Conservation (phyloP, 1,139 yeast species). For the Pichia cactophila region DNA sequence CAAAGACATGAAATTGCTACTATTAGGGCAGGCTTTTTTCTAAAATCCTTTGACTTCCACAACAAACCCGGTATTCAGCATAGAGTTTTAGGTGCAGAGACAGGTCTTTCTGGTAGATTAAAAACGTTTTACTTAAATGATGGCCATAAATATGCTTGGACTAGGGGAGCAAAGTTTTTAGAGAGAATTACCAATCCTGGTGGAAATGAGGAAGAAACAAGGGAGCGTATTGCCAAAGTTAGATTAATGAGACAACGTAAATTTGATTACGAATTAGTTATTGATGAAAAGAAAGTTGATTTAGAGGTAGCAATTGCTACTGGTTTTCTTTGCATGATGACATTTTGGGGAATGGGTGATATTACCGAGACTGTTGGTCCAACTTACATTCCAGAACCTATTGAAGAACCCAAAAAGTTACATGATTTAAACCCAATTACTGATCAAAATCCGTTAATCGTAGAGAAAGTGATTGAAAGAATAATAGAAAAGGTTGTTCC, state of each 20-base stretch:
- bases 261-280: constrained; percentile 50
- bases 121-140: constrained; percentile 41
- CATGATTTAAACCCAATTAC: too few species aligned
- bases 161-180: constrained; percentile 41
- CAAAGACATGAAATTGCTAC: constrained; percentile 44
- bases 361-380: constrained; percentile 50
- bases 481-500: constrained; percentile 8
- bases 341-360: constrained; percentile 56
- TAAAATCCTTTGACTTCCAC: constrained; percentile 44
- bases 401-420: neutral
- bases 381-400: constrained; percentile 27
- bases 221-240: constrained; percentile 47
- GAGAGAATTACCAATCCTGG: constrained; percentile 48
- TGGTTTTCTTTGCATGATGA: constrained; percentile 52
- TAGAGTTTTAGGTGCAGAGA: constrained; percentile 33
- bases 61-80: constrained; percentile 39
- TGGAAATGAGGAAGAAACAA: constrained; percentile 47
- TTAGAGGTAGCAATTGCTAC: constrained; percentile 47
- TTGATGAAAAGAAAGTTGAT: constrained; percentile 42
- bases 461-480: constrained; percentile 10
- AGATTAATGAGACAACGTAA: constrained; percentile 51
- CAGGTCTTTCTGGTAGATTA: constrained; percentile 32
- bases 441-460: constrained; percentile 1
- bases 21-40: constrained; percentile 40
- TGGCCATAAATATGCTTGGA: constrained; percentile 51